phyloP scores from a whole-genome alignment of 345 rosid genomes.

The Jatropha curcas region DNA sequence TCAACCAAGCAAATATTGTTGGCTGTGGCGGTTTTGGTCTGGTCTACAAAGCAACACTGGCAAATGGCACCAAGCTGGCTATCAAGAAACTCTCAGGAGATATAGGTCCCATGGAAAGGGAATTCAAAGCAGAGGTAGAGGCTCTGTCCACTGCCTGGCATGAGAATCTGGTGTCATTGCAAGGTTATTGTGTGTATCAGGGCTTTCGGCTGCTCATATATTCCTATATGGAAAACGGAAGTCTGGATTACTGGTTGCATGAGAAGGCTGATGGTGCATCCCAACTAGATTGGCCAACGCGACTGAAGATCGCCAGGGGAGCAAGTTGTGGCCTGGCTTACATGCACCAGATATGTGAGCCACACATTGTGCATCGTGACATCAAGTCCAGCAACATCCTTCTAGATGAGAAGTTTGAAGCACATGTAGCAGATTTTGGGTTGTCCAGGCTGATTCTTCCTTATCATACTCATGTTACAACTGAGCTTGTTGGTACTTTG shows the following conservation, averaged over 20 bases:
- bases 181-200: slow-evolving; percentile 45
- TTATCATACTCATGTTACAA: slow-evolving; percentile 48
- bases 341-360: slow-evolving; percentile 45
- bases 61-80: slow-evolving; percentile 42
- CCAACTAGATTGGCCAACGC: slow-evolving; percentile 43
- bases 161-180: slow-evolving; percentile 45
- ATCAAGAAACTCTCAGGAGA: slow-evolving; percentile 52
- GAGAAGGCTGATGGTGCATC: slow-evolving; percentile 43
- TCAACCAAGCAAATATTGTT: slow-evolving; percentile 43
- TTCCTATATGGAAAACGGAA: slow-evolving; percentile 50
- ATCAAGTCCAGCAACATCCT: slow-evolving; percentile 55
- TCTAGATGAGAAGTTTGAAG: slow-evolving; percentile 46
- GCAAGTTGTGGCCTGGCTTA: slow-evolving; percentile 44
- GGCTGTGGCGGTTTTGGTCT: slow-evolving; percentile 52
- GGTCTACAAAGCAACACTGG: slow-evolving; percentile 43
- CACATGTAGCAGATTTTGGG: slow-evolving; percentile 49
- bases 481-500: slow-evolving; percentile 46
- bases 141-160: slow-evolving; percentile 49
- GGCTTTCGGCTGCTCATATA: slow-evolving; percentile 43
- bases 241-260: slow-evolving; percentile 50
- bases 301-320: slow-evolving; percentile 42
- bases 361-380: slow-evolving; percentile 50
- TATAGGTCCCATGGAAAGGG: slow-evolving; percentile 46
- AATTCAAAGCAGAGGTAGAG: slow-evolving; percentile 50
- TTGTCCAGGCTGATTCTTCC: slow-evolving; percentile 48